Base-by-base conservation (phyloP, 2,329 filamentous ascomycete species). In the Colletotrichum aenigma region DNA sequence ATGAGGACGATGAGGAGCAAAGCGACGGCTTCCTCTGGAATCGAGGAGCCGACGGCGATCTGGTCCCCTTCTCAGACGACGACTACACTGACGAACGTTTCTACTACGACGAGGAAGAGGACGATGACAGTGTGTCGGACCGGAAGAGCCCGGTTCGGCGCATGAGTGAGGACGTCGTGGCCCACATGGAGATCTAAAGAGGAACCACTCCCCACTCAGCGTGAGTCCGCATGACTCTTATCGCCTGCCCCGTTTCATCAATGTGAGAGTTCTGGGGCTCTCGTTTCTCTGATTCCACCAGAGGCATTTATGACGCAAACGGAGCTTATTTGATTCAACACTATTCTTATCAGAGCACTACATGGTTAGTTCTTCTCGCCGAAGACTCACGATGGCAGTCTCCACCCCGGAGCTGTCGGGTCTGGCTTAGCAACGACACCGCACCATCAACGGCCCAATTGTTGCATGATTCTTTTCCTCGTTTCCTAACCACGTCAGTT, bases 151-250 rank as follows among this genome's bases (percentile, higher is more conserved):
- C 86, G 9, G 86, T 91, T 60, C 87, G 91, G 55, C 88, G 89
- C 34, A 88, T 92, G 82, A 93, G 91, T 78, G 91, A 93, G 82
- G 92, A 93, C 76, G 87, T 93, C 62, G 91, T 90, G 34, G 88
- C 88, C 6, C 86, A 87, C 24, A 93, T 93, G 91, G 92, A 93
- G 80, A 89, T 93, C 78, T 91, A 88, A 83, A 78, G 65, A 66
- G 71, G 68, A 68, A 52, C 65, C 58, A 76, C 73, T 69, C 74
- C 70, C 66, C 74, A 68, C 70, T 69, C 62, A 24, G 38, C 18
- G 30, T 30, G 58, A 64, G 52, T 60, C 62, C 69, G 52, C 76
- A 65, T 68, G 67, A 66, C 67, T 58, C 65, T 71, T 48, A 55
- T 67, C 61, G 32, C 58, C 21, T 68, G 60, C 67, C 38, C 71